Base-by-base conservation (phyloP, 805 yeast species). In the Suhomyces sp. region DNA sequence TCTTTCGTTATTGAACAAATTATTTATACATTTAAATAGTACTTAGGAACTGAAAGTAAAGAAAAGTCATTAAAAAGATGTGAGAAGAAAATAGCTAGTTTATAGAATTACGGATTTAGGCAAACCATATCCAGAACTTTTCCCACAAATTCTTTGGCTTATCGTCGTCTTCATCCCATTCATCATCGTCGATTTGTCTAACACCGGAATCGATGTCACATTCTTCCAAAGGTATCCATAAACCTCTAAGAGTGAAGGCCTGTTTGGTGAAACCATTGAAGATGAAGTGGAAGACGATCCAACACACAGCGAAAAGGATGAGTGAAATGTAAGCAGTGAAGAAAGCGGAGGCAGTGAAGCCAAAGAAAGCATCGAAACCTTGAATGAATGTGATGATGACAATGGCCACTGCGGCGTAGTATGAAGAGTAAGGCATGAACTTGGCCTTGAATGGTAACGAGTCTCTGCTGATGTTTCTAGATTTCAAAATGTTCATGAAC, bases 241-340 rank as follows among this genome's bases (percentile, higher is more conserved):
- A 61, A 21, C 80, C 71, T 17, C 76, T 72, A 59, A 50, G 54
- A 10, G 66, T 60, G 54, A 67, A 69, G 6, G 76, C 65, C 13
- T 57, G 47, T 51, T 60, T 64, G 19, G 20, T 13, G 13, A 63
- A 60, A 1, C 77, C 76, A 54, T 80, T 77, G 66, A 74, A 83
- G 63, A 67, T 76, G 37, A 77, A 53, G 58, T 85, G 87, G 68
- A 82, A 78, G 10, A 75, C 76, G 2, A 77, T 51, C 84, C 84
- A 89, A 6, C 80, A 59, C 8, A 71, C 79, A 43, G 77, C 72
- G 65, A 84, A 85, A 46, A 86, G 68, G 51, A 87, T 77, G 19
- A 86, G 73, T 13, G 93, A 87, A 51, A 89, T 73, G 63, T 89
- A 89, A 21, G 87, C 80, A 22, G 89, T 82, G 65, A 87, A 81